phyloP scores from a whole-genome alignment of 2,329 filamentous ascomycete genomes.

The Ambrosiella cleistominuta region DNA sequence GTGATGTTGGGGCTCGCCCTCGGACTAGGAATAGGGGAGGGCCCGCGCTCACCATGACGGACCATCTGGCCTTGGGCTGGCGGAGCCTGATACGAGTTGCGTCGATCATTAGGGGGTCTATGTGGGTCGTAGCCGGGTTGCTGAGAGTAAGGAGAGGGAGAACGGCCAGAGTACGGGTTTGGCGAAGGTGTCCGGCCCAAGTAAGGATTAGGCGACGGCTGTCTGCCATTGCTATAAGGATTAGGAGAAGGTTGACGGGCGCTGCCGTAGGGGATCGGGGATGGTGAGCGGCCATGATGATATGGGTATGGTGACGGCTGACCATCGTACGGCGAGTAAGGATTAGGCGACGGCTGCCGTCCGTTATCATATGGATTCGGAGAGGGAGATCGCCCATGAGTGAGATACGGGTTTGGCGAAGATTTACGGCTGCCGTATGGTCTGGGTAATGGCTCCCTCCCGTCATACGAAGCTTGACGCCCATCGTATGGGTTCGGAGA shows the following conservation, averaged over 20 bases:
- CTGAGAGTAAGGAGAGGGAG: background rate
- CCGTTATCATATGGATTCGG: conserved; percentile 4
- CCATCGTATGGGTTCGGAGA: conserved; percentile 11
- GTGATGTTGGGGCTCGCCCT: conserved; percentile 24
- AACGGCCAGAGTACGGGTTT: conserved; percentile 20
- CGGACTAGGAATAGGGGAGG: conserved; percentile 6
- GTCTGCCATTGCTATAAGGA: background rate
- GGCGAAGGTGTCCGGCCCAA: conserved; percentile 15
- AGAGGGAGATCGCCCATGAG: background rate
- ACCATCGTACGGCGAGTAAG: background rate
- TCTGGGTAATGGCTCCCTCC: background rate
- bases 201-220: conserved; percentile 2
- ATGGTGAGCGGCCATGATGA: background rate
- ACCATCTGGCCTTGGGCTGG: conserved; percentile 6
- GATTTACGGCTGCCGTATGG: conserved; percentile 14
- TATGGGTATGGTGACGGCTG: conserved; percentile 4
- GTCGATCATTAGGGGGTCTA: background rate
- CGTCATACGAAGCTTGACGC: background rate
- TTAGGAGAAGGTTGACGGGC: conserved; percentile 13
- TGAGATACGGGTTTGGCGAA: conserved; percentile 24
- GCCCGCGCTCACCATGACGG: conserved; percentile 5
- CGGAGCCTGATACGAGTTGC: conserved; percentile 3
- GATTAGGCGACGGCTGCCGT: background rate
- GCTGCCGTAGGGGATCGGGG: conserved; percentile 19
- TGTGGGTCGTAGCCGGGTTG: conserved; percentile 6